Conservation (phyloP, 345 rosid species). For the Bruguiera parviflora region DNA sequence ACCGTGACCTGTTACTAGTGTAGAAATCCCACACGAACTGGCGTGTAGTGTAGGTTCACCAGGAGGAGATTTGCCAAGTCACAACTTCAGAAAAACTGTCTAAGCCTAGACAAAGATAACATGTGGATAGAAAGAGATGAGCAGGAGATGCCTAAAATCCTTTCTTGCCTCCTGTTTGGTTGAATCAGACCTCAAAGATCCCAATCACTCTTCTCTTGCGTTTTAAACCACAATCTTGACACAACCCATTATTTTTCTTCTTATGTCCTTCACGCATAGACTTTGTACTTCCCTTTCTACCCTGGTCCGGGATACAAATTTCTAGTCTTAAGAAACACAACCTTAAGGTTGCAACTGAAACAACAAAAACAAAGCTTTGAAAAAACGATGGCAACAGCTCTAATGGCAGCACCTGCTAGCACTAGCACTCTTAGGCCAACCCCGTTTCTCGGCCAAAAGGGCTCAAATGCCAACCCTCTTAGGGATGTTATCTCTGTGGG, state of each 20-base stretch:
- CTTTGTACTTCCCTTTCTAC: constrained; percentile 17
- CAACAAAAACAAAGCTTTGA: not conserved
- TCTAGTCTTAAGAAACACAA: not conserved
- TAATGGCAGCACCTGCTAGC: constrained; percentile 47
- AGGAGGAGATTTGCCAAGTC: not conserved
- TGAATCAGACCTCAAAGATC: constrained; percentile 25
- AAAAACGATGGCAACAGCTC: constrained; percentile 45
- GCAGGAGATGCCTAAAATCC: constrained; percentile 59
- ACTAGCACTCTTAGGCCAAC: constrained; percentile 69
- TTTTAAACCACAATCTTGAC: constrained; percentile 20
- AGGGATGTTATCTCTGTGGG: constrained; percentile 69
- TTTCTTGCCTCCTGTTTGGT: constrained; percentile 59
- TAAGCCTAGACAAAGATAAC: constrained; percentile 17
- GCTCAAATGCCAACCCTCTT: constrained; percentile 54
- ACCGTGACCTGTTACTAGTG: no score
- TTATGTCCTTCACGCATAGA: constrained; percentile 22
- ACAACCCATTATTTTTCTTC: constrained; percentile 14
- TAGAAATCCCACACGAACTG: not conserved
- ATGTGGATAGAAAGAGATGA: constrained; percentile 69
- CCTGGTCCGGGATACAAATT: constrained; percentile 7
- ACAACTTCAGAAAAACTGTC: not conserved
- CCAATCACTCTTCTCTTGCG: constrained; percentile 35
- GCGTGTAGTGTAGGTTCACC: not conserved
- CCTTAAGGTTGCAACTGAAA: not conserved
- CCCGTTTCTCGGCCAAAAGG: constrained; percentile 67